Conservation (phyloP, 2,329 filamentous ascomycete genomes). For the Aspergillus ibericus region DNA sequence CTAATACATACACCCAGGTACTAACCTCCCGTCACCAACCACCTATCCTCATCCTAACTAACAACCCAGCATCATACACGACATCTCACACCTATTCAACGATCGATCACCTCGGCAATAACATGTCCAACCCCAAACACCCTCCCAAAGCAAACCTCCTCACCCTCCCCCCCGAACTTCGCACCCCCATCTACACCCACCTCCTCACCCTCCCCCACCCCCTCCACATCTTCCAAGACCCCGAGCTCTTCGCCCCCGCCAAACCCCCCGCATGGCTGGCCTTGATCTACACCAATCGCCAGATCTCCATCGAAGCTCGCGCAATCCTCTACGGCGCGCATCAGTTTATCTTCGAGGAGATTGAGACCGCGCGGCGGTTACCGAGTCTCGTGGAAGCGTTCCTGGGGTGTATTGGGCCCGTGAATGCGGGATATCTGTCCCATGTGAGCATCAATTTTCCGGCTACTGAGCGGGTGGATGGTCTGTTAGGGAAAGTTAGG, state of each 20-base stretch:
- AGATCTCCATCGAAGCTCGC: conserved; percentile 2
- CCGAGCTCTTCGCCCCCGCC: conserved; percentile 5
- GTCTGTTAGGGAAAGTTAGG: background rate
- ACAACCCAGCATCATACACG: too few species aligned
- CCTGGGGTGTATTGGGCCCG: conserved; percentile 2
- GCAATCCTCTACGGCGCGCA: conserved; percentile 4
- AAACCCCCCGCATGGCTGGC: conserved; percentile 5
- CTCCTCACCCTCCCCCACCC: conserved; percentile 5
- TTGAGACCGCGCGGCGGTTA: background rate
- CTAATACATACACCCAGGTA: too few species aligned
- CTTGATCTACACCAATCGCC: conserved; percentile 8
- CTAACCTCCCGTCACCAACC: too few species aligned
- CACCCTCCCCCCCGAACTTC: too few species aligned
- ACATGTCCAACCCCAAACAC: too few species aligned
- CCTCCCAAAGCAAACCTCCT: too few species aligned
- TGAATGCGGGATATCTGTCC: background rate
- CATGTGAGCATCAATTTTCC: conserved; percentile 9
- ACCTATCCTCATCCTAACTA: too few species aligned
- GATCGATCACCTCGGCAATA: too few species aligned
- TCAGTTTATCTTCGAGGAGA: conserved; percentile 6
- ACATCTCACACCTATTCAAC: too few species aligned
- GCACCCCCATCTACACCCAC: too few species aligned
- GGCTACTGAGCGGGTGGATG: background rate
- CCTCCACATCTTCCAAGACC: conserved; percentile 11
- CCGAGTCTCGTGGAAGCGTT: conserved; percentile 4